Conservation (phyloP, 2,329 filamentous ascomycete species). For the Arthroderma uncinatum region DNA sequence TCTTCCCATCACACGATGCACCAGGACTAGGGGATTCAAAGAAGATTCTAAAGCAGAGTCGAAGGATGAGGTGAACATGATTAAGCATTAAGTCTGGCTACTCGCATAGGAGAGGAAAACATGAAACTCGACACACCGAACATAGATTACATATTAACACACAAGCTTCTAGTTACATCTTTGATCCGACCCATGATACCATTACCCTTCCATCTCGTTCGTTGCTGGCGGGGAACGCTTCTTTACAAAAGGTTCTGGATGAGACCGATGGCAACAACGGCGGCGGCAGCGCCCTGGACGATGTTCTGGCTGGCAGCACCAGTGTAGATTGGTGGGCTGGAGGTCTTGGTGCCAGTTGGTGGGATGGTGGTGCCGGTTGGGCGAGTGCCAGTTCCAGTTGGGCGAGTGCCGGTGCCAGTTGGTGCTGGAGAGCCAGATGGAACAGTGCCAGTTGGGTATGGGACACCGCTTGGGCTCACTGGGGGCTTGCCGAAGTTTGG, state of each 20-base stretch:
- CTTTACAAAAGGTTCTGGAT: slow-evolving; percentile 6
- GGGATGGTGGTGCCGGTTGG: neutral
- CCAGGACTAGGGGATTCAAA: too few relatives aligned
- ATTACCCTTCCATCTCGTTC: slow-evolving; percentile 39
- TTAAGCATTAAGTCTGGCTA: neutral
- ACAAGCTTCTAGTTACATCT: slow-evolving; percentile 57
- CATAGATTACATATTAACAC: slow-evolving; percentile 23
- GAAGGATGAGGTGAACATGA: too few relatives aligned
- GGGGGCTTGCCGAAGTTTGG: slow-evolving; percentile 1
- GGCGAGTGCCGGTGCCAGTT: neutral
- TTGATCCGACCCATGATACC: slow-evolving; percentile 67
- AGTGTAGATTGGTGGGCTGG: slow-evolving; percentile 7
- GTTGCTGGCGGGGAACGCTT: neutral
- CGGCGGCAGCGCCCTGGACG: slow-evolving; percentile 7
- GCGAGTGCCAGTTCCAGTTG: neutral
- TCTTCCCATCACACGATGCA: too few relatives aligned
- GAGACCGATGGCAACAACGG: slow-evolving; percentile 11
- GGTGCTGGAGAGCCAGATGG: neutral
- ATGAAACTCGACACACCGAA: neutral
- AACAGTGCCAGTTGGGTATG: neutral
- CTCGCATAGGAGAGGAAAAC: neutral
- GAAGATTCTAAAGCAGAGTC: too few relatives aligned
- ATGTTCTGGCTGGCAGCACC: slow-evolving; percentile 10
- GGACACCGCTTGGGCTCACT: neutral
- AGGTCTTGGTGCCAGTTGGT: neutral